Evolutionary conservation across 495 filamentous ascomycete species (phyloP).

Genomic region (Pyrenopolyporus hunteri): DNA sequence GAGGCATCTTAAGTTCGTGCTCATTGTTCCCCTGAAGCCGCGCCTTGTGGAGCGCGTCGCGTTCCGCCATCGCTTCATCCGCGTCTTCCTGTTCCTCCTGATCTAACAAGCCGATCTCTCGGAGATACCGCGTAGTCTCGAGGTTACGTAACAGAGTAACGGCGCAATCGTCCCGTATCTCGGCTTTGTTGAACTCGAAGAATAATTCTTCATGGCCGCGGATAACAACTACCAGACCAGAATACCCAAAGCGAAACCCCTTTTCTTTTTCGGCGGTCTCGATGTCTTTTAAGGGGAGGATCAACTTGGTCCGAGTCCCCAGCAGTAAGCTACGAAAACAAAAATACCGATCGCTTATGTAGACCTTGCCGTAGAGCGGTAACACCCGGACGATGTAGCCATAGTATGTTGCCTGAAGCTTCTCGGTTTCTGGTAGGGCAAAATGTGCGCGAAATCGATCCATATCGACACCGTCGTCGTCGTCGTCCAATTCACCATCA

Average conservation of each 20-base stretch:
- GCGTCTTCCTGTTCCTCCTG: constrained; percentile 72
- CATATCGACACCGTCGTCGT: constrained; percentile 67
- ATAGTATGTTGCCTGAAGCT: constrained; percentile 89
- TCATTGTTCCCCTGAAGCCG: constrained; percentile 65
- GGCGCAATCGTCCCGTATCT: constrained; percentile 84
- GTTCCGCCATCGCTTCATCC: constrained; percentile 80
- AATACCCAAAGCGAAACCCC: constrained; percentile 90
- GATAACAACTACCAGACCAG: constrained; percentile 88
- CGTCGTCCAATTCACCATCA: constrained; percentile 62
- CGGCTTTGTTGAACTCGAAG: constrained; percentile 84
- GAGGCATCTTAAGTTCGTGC: constrained; percentile 64
- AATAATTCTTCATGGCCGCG: constrained; percentile 95
- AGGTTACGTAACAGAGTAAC: constrained; percentile 78
- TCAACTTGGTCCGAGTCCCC: constrained; percentile 90
- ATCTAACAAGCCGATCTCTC: constrained; percentile 72
- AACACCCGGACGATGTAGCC: constrained; percentile 85
- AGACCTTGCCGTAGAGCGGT: constrained; percentile 95
- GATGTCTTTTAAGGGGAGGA: constrained; percentile 88
- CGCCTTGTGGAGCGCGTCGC: constrained; percentile 81
- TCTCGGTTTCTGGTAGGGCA: constrained; percentile 81
- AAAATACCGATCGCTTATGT: constrained; percentile 86
- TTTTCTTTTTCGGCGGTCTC: constrained; percentile 96
- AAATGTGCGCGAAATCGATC: constrained; percentile 90
- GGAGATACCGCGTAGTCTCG: constrained; percentile 72
- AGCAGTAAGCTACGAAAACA: constrained; percentile 93